These are phyloP conservation scores for Brasilioporus rufonigricans DNA, from an alignment of 768 basidiomycete species.

Conservation along the genomic window DNA sequence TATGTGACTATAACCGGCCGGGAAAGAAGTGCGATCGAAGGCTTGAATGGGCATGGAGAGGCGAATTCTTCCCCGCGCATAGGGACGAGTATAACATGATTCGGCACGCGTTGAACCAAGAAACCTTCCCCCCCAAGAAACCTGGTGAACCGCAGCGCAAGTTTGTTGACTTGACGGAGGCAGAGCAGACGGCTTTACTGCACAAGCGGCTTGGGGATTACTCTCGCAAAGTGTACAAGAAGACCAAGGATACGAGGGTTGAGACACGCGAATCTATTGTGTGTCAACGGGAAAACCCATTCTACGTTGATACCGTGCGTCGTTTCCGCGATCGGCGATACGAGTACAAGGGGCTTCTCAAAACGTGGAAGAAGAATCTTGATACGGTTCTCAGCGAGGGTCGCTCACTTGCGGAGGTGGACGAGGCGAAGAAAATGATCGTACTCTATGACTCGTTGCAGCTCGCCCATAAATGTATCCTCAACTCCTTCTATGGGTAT, in stretches of 20 bases:
- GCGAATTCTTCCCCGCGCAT: slow-evolving; percentile 96
- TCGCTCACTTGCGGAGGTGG: slow-evolving; percentile 77
- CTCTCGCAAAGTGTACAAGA: slow-evolving; percentile 97
- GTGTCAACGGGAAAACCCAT: slow-evolving; percentile 96
- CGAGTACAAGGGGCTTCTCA: slow-evolving; percentile 97
- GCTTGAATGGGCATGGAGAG: slow-evolving; percentile 98
- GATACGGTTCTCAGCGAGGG: slow-evolving; percentile 70
- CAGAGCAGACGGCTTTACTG: slow-evolving; percentile 88
- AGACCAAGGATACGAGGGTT: slow-evolving; percentile 95
- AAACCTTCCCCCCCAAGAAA: slow-evolving; percentile 80
- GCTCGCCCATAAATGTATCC: slow-evolving; percentile 98
- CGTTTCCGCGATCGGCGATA: slow-evolving; percentile 96
- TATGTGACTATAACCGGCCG: slow-evolving; percentile 97
- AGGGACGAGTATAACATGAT: slow-evolving; percentile 99
- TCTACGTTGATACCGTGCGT: slow-evolving; percentile 98
- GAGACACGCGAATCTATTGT: slow-evolving; percentile 93
- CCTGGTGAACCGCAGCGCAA: slow-evolving; percentile 71
- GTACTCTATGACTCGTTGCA: slow-evolving; percentile 98
- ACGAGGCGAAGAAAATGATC: slow-evolving; percentile 99
- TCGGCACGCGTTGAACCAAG: slow-evolving; percentile 92
- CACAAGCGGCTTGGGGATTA: slow-evolving; percentile 99
- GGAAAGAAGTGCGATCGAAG: slow-evolving; percentile 93
- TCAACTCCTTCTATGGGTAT: slow-evolving; percentile 99
- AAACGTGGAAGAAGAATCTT: slow-evolving; percentile 99
- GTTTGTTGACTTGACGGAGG: slow-evolving; percentile 76